Base-by-base conservation (phyloP, 1,284 basidiomycete genomes). In the Ceraceosorus guamensis region DNA sequence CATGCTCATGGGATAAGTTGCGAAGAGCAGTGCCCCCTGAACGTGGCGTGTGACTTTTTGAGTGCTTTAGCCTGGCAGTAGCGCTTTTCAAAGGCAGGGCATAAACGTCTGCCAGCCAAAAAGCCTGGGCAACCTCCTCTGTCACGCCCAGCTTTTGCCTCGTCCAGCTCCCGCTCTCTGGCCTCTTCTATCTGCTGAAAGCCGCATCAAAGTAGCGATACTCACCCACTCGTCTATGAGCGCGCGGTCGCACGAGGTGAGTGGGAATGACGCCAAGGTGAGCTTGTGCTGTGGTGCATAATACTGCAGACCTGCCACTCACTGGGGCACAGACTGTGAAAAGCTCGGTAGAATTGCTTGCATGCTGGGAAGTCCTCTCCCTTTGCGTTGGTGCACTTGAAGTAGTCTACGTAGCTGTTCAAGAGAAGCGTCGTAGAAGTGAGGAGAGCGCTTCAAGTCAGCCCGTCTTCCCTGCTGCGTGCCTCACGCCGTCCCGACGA, bases 321-420 rank as follows among this genome's bases (percentile, higher is more conserved):
- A 95, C 91, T 97, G 64, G 95, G 95, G 82, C 95, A 99, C 63
- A 98, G 85, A 53, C 92, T 91, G 82, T 90, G 84, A 83, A 91
- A 99, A 39, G 90, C 89, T 77, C 86, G 85, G 82, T 88, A 90
- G 86, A 99, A 99, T 81, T 96, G 91, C 82, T 93, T 91, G 87
- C 95, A 98, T 7, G 95, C 91, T 24, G 87, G 85, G 78, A 87
- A 97, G 61, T 98, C 95, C 74, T 98, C 93, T 66, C 95, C 95
- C 82, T 96, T 97, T 71, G 91, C 91, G 75, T 88, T 82, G 72
- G 97, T 81, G 78, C 95, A 99, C 80, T 93, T 95, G 86, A 90
- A 89, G 83, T 93, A 95, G 80, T 98, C 77, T 62, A 73, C 66
- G 60, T 73, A 74, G 68, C 69, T 74, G 53, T 16, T 33, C 6